phyloP scores from a whole-genome alignment of 2,329 filamentous ascomycete genomes.

The Magnaporthiopsis rhizophila region DNA sequence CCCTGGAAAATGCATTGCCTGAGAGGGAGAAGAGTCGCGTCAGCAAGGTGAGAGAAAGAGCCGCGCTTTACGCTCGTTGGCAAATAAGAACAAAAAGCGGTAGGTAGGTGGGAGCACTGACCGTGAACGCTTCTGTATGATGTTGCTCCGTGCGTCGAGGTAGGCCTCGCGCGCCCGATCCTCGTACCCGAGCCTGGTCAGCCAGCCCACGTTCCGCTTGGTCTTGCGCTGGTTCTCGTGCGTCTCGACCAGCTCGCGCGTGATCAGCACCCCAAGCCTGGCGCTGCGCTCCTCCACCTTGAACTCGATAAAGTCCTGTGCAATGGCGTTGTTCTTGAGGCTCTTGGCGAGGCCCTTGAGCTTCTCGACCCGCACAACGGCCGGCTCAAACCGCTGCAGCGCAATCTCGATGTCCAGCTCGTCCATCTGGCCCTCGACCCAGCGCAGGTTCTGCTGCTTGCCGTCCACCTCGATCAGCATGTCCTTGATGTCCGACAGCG shows the following conservation, averaged over 20 bases:
- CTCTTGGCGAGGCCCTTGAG: slow-evolving; percentile 70
- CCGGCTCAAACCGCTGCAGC: slow-evolving; percentile 77
- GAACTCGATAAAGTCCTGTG: slow-evolving; percentile 85
- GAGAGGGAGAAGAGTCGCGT: not conserved
- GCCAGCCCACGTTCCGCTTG: slow-evolving; percentile 73
- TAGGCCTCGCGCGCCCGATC: slow-evolving; percentile 84
- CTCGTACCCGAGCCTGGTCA: slow-evolving; percentile 81
- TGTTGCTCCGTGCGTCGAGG: slow-evolving; percentile 66
- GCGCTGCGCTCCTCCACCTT: slow-evolving; percentile 82
- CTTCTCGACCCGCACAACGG: slow-evolving; percentile 77
- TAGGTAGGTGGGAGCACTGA: slow-evolving; percentile 29
- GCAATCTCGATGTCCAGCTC: slow-evolving; percentile 95
- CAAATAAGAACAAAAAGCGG: not conserved
- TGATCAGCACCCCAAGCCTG: slow-evolving; percentile 67
- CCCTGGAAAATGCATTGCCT: slow-evolving; percentile 91
- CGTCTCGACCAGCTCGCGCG: slow-evolving; percentile 67
- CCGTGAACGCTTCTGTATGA: slow-evolving; percentile 78
- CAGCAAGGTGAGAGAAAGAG: not conserved
- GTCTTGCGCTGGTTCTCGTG: slow-evolving; percentile 72
- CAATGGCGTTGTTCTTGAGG: slow-evolving; percentile 76
- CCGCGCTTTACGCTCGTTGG: not conserved
- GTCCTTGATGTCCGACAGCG: slow-evolving; percentile 69
- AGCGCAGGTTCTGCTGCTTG: slow-evolving; percentile 90
- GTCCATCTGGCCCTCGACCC: slow-evolving; percentile 93
- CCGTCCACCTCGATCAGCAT: slow-evolving; percentile 94